Base-by-base conservation (phyloP, 371 early-diverging fungal species). In the Coemansia sp. region DNA sequence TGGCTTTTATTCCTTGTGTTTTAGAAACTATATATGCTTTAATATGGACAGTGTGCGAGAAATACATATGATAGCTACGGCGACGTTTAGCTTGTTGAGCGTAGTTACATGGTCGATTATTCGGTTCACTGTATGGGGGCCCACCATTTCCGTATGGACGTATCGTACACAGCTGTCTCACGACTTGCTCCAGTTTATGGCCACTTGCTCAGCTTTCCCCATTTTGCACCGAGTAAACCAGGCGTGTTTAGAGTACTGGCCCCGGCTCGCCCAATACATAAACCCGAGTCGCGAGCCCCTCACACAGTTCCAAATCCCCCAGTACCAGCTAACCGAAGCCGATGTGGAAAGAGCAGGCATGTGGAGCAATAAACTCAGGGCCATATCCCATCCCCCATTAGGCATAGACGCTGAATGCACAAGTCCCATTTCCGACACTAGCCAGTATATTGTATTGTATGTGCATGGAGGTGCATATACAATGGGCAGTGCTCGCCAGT, bases 381-480 rank as follows among this genome's bases (percentile, higher is more conserved):
- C 21, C 6, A 50, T 50, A 21, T 13, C 51, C 6, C 51, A 10
- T 8, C 7, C 34, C 34, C 34, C 34, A 8, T 1, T 34, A 34
- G 8, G 8, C 2, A 34, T 34, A 8, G 34, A 8, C 26, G 8
- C 39, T 21, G 29, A 24, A 8, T 13, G 34, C 34, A 34, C 34
- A 3, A 34, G 34, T 34, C 34, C 34, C 3, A 34, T 34, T 34
- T 10, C 34, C 1, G 11, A 34, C 10, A 34, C 34, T 34, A 10
- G 10, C 34, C 8, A 34, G 3, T 34, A 2, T 10, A 34, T 54
- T 1, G n/a, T 77, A 7, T 24, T 80, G 61, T 64, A 80, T 14
- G 47, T 79, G 51, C 80, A 80, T 26, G 80, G 80, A 22, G 80
- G 80, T 3, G 77, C 68, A 4, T 80, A 76, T 27, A 63, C 66